Evolutionary conservation across 139 green algal species (phyloP).

Genomic region (Pedinophyceae sp.): DNA sequence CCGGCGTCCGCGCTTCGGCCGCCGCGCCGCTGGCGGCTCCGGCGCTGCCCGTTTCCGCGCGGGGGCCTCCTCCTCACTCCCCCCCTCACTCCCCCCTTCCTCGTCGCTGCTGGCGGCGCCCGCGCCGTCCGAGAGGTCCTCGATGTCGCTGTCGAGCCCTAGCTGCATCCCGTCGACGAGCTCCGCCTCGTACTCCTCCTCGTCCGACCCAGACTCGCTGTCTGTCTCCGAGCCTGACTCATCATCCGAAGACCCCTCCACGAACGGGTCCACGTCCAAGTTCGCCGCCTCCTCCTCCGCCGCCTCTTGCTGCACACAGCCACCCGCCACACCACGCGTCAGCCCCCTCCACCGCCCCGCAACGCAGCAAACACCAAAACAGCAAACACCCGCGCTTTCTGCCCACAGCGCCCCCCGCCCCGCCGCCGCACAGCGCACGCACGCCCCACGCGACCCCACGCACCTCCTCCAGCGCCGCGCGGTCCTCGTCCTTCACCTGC

Average conservation of each 20-base stretch:
- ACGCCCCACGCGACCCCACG: not conserved
- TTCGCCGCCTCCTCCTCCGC: not conserved
- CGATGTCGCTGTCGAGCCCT: not conserved
- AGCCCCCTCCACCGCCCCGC: not conserved
- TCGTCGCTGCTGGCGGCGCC: not conserved
- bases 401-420: too few species aligned
- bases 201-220: conserved; percentile 39
- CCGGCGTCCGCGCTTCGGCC: conserved; percentile 6
- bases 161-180: conserved; percentile 1
- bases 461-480: conserved; percentile 21
- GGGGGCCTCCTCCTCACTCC: not conserved
- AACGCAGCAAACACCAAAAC: not conserved
- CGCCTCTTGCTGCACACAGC: not conserved
- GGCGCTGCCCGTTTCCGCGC: not conserved
- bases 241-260: too few species aligned
- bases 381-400: not conserved
- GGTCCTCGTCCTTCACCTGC: conserved; percentile 43
- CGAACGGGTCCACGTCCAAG: conserved; percentile 18
- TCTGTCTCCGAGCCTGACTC: too few species aligned
- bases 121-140: conserved; percentile 7
- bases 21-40: conserved; percentile 4
- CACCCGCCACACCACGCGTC: not conserved
- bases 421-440: not conserved
- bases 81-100: not conserved
- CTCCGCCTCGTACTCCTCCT: conserved; percentile 19